These are phyloP conservation scores for Rugosomyces carneus DNA, from an alignment of 1,284 basidiomycete species.

Conservation along the genomic window DNA sequence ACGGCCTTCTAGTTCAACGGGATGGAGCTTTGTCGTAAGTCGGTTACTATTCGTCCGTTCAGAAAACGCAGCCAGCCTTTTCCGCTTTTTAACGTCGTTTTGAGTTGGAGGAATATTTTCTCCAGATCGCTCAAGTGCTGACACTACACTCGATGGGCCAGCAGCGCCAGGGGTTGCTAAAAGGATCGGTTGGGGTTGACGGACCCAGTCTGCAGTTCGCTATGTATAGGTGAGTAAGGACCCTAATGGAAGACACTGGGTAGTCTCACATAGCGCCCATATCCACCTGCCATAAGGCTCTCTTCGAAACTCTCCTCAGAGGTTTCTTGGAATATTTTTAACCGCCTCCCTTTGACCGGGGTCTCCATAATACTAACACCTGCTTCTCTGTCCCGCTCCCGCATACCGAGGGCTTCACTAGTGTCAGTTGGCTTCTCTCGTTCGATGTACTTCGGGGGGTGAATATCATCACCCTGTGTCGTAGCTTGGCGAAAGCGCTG, in stretches of 20 bases:
- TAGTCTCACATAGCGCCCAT: slow-evolving; percentile 58
- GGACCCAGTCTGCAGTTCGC: slow-evolving; percentile 49
- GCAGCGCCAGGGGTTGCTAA: slow-evolving; percentile 33
- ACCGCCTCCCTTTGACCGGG: slow-evolving; percentile 60
- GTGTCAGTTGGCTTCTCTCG: slow-evolving; percentile 38
- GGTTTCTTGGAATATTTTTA: slow-evolving; percentile 72
- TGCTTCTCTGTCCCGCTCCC: slow-evolving; percentile 26
- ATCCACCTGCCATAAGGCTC: slow-evolving; percentile 71
- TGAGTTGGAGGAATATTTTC: slow-evolving; percentile 39
- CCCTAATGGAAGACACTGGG: slow-evolving; percentile 2
- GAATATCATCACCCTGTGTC: slow-evolving; percentile 49
- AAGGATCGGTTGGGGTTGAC: slow-evolving; percentile 41
- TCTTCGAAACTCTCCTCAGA: slow-evolving; percentile 79
- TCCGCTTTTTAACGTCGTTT: slow-evolving; percentile 57
- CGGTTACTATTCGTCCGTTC: slow-evolving; percentile 20
- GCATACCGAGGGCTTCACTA: slow-evolving; percentile 25
- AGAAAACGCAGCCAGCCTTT: slow-evolving; percentile 57
- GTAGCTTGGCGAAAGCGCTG: slow-evolving; percentile 54
- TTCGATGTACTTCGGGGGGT: slow-evolving; percentile 63
- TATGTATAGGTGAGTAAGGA: slow-evolving; percentile 16
- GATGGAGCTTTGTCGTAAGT: slow-evolving; percentile 37
- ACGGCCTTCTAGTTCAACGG: slow-evolving; percentile 58
- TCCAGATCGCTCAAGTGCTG: slow-evolving; percentile 30
- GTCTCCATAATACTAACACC: slow-evolving; percentile 58
- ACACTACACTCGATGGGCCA: slow-evolving; percentile 34